Conservation (phyloP, 805 yeast genomes). For the Kluyveromyces dobzhanskii region DNA sequence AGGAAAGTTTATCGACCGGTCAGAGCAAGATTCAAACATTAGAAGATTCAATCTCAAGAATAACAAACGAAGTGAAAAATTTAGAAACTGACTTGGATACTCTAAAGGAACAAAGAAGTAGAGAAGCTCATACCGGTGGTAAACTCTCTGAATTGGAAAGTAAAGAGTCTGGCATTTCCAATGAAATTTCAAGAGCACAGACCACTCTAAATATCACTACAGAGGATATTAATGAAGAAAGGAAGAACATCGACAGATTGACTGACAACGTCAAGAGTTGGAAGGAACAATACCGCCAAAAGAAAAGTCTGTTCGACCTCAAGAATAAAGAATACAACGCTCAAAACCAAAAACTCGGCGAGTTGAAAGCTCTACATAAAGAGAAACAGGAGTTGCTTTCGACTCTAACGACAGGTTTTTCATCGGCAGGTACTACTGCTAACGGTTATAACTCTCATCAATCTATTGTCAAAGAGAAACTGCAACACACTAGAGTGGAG, state of each 20-base stretch:
- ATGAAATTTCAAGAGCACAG: constrained; percentile 57
- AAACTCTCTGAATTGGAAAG: constrained; percentile 51
- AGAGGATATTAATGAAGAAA: constrained; percentile 53
- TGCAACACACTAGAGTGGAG: constrained; percentile 45
- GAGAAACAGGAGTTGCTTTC: constrained; percentile 73
- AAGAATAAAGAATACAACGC: constrained; percentile 39
- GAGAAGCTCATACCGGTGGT: constrained; percentile 54
- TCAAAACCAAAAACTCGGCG: constrained; percentile 37
- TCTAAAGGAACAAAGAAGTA: constrained; percentile 44
- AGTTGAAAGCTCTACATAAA: constrained; percentile 39
- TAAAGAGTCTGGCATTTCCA: constrained; percentile 46
- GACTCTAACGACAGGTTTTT: constrained; percentile 81
- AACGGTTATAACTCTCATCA: constrained; percentile 74
- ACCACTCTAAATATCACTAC: constrained; percentile 52
- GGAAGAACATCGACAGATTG: constrained; percentile 27
- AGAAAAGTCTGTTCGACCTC: constrained; percentile 30
- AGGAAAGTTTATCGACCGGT: constrained; percentile 35
- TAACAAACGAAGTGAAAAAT: constrained; percentile 46
- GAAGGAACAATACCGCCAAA: constrained; percentile 28
- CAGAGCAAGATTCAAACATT: constrained; percentile 35
- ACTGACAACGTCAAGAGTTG: constrained; percentile 31
- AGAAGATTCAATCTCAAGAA: constrained; percentile 36
- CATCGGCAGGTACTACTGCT: constrained; percentile 65
- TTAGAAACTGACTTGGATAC: constrained; percentile 53
- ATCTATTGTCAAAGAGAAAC: constrained; percentile 47